phyloP scores from a whole-genome alignment of 441 rosid species.

The Croton laevigatus region DNA sequence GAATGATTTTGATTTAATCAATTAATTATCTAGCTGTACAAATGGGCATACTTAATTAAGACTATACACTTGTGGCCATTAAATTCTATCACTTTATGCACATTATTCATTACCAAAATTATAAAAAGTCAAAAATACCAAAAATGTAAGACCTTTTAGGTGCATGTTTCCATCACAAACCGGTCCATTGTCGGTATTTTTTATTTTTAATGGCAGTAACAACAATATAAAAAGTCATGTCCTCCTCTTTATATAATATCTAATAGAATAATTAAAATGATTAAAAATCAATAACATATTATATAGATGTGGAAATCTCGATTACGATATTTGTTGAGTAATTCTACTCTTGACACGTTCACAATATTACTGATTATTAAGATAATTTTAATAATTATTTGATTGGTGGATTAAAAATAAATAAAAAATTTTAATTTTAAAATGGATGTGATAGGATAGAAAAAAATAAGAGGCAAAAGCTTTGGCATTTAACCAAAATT shows the following conservation, averaged over 20 bases:
- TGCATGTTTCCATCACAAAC: conserved; percentile 7
- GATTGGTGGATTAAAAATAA: no score
- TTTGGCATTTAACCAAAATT: conserved; percentile 21
- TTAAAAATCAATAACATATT: no score
- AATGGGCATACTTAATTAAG: conserved; percentile 6
- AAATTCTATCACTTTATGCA: neutral
- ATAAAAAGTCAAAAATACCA: conserved; percentile 3
- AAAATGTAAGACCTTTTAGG: conserved; percentile 18
- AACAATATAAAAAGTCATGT: neutral
- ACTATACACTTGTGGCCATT: neutral
- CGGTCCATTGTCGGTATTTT: conserved; percentile 13
- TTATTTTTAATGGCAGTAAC: neutral
- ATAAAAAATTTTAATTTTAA: no score
- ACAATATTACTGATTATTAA: no score
- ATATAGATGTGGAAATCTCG: no score
- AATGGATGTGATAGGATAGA: no score
- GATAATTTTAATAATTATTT: no score
- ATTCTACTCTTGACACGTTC: no score
- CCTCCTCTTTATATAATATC: neutral
- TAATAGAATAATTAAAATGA: no score
- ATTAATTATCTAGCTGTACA: neutral
- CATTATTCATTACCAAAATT: neutral
- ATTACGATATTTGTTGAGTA: no score
- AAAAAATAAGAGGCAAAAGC: conserved; percentile 27
- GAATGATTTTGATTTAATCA: neutral